Evolutionary conservation across 2,329 filamentous ascomycete species (phyloP).

Genomic region (Juglanconis sp.): DNA sequence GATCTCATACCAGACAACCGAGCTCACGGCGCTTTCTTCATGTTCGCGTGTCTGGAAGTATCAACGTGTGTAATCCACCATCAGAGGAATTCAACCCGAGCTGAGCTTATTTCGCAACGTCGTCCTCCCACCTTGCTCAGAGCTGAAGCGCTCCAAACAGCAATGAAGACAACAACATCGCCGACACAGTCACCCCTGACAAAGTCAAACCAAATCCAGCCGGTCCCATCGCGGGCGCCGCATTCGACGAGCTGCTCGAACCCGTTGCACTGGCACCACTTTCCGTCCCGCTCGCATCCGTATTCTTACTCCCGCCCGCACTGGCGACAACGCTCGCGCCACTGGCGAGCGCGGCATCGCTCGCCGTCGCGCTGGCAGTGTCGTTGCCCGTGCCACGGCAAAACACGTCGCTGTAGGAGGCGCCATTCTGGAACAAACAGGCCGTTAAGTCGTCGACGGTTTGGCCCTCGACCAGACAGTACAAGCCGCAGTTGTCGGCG

Average conservation of each 20-base stretch:
- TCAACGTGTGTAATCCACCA: too few species aligned
- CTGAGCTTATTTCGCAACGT: too few species aligned
- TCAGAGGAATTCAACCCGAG: too few species aligned
- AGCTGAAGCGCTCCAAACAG: slow-evolving; percentile 2
- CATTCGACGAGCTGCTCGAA: slow-evolving; percentile 8
- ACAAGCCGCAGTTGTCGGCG: slow-evolving; percentile 33
- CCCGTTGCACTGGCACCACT: background rate
- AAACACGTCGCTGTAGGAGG: slow-evolving; percentile 33
- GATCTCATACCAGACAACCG: too few species aligned
- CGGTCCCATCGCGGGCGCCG: background rate
- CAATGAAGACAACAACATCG: slow-evolving; percentile 4
- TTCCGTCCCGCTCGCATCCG: background rate
- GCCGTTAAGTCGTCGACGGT: slow-evolving; percentile 30
- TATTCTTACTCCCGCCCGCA: background rate
- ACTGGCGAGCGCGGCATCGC: slow-evolving; percentile 20
- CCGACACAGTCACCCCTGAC: background rate
- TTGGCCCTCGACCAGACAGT: slow-evolving; percentile 42
- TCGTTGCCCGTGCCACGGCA: slow-evolving; percentile 33
- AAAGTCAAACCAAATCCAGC: background rate
- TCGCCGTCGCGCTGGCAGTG: slow-evolving; percentile 32
- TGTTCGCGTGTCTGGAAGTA: too few species aligned
- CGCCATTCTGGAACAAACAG: slow-evolving; percentile 35
- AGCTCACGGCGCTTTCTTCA: too few species aligned
- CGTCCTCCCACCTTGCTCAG: background rate
- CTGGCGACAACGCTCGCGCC: slow-evolving; percentile 25